Base-by-base conservation (phyloP, 2,329 filamentous ascomycete species). In the Colletotrichum gigasporum region DNA sequence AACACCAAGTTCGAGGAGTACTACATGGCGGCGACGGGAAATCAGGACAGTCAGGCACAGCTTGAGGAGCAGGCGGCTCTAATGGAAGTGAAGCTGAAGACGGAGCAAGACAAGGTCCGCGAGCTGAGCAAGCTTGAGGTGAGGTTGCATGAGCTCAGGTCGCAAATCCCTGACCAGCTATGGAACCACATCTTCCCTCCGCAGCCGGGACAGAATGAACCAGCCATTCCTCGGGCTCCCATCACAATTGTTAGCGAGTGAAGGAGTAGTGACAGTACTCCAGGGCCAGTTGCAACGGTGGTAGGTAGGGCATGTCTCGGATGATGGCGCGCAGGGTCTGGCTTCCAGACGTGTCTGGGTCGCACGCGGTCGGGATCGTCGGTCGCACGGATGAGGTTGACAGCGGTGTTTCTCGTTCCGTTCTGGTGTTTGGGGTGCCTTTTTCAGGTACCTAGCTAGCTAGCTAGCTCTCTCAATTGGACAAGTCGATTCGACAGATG, bases 1-100 rank as follows among this genome's bases (percentile, higher is more conserved):
- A 63, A 56, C 32, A 45, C 26, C 20, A 28, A 53, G 34, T 67
- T 53, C 41, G 65, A 67, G 41, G 24, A 24, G 47, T 66, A 67
- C 26, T 67, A 67, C 24, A 35, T 45, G 2, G 10, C 24, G 5
- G 35, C 51, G n/a, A 45, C 52, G 41, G 42, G 26, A 9, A 4
- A 14, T n/a, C n/a, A n/a, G 26, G 30, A 48, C 7, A 57, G 56
- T 7, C 22, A 48, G 20, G 32, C 9, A 14, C 16, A 45, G 22
- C 35, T 56, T 3, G 12, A 37, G 51, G 41, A 59, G n/a, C 14
- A 53, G 63, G 44, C 14, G 39, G 41, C 9, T n/a, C 9, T 28
- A 41, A 16, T 11, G 12, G 24, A 24, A 48, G 18, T 22, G 28
- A 50, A 37, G n/a, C 10, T 52, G 41, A 7, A 41, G 41, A 37